Evolutionary conservation across 805 yeast species (phyloP), one percentile per base, ranked within the genome.

Genomic region (Wickerhamomyces bisporus): DNA sequence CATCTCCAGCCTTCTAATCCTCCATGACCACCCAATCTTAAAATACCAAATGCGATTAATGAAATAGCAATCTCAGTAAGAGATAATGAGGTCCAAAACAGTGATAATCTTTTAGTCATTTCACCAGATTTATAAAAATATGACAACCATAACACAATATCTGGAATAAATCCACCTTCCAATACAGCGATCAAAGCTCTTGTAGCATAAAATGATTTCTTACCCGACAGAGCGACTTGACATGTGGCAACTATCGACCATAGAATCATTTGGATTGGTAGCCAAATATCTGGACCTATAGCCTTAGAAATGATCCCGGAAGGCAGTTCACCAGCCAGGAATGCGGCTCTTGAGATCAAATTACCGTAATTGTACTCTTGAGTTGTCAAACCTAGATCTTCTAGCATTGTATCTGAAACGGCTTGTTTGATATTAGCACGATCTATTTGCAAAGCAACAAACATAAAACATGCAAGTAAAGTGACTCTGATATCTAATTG

Each of bases 141-240:
- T 5, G 82, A 71, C 54, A 82, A 60, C 81, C 84, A 82, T 37
- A 81, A 61, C 35, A 74, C 67, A 19, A 74, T 57, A 48, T 80
- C 86, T 14, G 81, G 79, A 38, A 81, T 78, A 40, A 79, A 79
- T 0, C 86, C 86, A 39, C 86, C 86, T 55, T 80, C 79, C 10
- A 76, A 53, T 1, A 68, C 44, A 1, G 81, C 86, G 32, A 78
- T 55, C 5, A 76, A 59, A 3, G 71, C 70, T 39, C 84, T 61
- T 3, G 76, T 66, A 11, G 62, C 61, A 42, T 55, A 67, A 44
- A 74, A 77, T 0, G 72, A 65, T 3, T 62, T 50, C 41, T 62
- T 66, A 35, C 57, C 57, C 6, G 40, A 55, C 43, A 79, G 53
- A 14, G 64, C 64, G 30, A 68, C 68, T 53, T 79, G 86, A 31